A percentile compares a stretch with the other conserved stretches of the same genome.
These are phyloP conservation scores for Bullera alba DNA, from an alignment of 768 basidiomycete genomes.

Conservation along the genomic window DNA sequence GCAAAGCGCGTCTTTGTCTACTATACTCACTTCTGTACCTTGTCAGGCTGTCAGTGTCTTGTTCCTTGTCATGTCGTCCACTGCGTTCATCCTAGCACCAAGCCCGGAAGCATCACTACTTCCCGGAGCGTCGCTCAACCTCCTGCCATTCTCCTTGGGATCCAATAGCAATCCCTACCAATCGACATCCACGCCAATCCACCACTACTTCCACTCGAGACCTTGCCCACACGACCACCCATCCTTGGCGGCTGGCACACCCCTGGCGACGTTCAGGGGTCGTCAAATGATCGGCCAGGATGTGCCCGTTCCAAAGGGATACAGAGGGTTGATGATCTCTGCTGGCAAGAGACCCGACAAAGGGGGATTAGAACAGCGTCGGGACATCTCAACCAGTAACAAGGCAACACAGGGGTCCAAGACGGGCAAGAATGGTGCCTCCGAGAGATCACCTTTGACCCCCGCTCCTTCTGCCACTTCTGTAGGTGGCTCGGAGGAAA, in stretches of 20 bases:
- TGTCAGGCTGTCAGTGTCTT: too few relatives aligned
- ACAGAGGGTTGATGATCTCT: conserved; percentile 20
- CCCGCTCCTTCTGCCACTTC: conserved; percentile 13
- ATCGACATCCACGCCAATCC: conserved; percentile 8
- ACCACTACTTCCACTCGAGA: conserved; percentile 26
- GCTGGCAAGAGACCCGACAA: conserved; percentile 15
- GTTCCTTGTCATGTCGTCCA: not conserved
- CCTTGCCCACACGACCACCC: conserved; percentile 11
- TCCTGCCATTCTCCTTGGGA: conserved; percentile 36
- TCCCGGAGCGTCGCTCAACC: conserved; percentile 11
- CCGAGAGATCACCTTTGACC: conserved; percentile 13
- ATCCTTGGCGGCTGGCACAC: conserved; percentile 13
- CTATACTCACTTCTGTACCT: too few relatives aligned
- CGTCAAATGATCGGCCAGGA: conserved; percentile 27
- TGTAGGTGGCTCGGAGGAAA: not conserved
- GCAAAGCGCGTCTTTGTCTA: too few relatives aligned
- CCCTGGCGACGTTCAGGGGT: conserved; percentile 30
- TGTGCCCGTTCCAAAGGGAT: conserved; percentile 24
- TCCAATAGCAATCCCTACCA: conserved; percentile 13
- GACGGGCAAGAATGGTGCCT: too few relatives aligned
- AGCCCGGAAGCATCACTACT: not conserved
- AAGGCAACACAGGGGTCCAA: not conserved
- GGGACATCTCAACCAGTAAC: not conserved
- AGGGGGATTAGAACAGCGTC: conserved; percentile 12
- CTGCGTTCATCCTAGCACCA: conserved; percentile 6